Percentiles rank a stretch among this genome's conserved stretches.
These are phyloP conservation scores for Psidium guajava DNA, from an alignment of 345 rosid species.

Conservation along the genomic window DNA sequence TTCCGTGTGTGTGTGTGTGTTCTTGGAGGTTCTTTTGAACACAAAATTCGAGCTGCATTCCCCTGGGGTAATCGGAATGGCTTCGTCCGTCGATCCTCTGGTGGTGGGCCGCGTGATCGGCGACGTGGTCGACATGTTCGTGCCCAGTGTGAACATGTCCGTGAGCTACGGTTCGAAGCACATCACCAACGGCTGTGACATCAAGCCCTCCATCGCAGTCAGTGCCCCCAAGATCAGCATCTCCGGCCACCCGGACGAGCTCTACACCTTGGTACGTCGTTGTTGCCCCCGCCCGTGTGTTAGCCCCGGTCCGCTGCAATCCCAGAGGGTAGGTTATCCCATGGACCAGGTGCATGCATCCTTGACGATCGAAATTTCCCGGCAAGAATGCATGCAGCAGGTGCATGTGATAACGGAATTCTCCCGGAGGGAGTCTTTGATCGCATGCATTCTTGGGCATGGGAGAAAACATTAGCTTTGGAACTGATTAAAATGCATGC, in stretches of 20 bases:
- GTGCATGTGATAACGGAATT: neutral
- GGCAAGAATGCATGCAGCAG: neutral
- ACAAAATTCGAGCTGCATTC: neutral
- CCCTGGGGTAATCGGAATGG: conserved; percentile 21
- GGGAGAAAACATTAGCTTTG: neutral
- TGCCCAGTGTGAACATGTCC: conserved; percentile 49
- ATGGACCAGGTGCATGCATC: neutral
- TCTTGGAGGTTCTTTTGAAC: neutral
- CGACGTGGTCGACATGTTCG: conserved; percentile 79
- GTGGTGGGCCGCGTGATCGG: conserved; percentile 83
- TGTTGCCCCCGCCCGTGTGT: too few relatives aligned
- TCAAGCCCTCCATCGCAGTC: conserved; percentile 63
- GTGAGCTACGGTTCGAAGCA: conserved; percentile 64
- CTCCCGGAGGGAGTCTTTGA: neutral
- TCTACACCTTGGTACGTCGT: conserved; percentile 54
- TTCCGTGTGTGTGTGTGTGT: neutral
- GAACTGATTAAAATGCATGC: neutral
- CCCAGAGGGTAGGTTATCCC: neutral
- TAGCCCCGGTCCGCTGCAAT: neutral
- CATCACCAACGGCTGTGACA: conserved; percentile 68
- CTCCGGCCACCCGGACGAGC: conserved; percentile 46
- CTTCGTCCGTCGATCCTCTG: conserved; percentile 67
- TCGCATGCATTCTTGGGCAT: neutral
- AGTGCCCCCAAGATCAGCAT: conserved; percentile 53
- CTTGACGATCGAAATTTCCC: neutral